Percentiles rank a stretch among this genome's conserved stretches.
phyloP scores from a whole-genome alignment of 2,329 filamentous ascomycete genomes.

The Colletotrichum echinochloae region DNA sequence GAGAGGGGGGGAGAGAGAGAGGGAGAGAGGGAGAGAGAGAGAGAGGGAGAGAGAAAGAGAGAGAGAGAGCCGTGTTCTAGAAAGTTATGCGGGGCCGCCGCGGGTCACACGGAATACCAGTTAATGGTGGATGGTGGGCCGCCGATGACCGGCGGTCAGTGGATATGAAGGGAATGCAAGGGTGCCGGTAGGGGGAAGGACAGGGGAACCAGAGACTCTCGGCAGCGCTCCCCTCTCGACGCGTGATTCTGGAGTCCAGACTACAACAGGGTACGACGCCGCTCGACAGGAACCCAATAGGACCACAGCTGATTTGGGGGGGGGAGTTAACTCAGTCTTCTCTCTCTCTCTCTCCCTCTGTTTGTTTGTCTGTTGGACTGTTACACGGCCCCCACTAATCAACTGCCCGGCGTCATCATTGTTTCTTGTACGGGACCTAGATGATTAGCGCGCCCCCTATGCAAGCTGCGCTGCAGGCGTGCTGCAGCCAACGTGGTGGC shows the following conservation, averaged over 20 bases:
- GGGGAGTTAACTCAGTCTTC: neutral
- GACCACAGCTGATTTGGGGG: conserved; percentile 13
- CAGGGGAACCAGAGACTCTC: neutral
- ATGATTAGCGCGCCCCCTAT: neutral
- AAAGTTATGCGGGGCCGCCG: conserved; percentile 1
- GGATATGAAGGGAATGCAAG: neutral
- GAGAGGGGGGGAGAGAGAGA: too few relatives aligned
- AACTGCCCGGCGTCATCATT: neutral
- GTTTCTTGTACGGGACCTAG: neutral
- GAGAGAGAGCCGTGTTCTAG: neutral
- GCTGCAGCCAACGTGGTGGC: conserved; percentile 19
- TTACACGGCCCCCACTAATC: neutral
- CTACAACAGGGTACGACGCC: neutral
- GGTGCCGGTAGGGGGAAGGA: neutral
- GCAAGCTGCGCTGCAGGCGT: conserved; percentile 15
- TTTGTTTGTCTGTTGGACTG: neutral
- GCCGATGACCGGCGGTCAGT: neutral
- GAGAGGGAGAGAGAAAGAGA: neutral
- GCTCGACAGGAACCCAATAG: conserved; percentile 15
- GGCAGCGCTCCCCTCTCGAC: neutral
- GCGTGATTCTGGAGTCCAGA: neutral
- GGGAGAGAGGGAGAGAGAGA: neutral
- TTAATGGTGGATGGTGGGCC: too few relatives aligned
- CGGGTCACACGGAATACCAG: conserved; percentile 11
- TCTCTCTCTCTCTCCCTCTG: neutral